Conservation (phyloP, 495 filamentous ascomycete genomes). For the Rhizodiscina lignyota region DNA sequence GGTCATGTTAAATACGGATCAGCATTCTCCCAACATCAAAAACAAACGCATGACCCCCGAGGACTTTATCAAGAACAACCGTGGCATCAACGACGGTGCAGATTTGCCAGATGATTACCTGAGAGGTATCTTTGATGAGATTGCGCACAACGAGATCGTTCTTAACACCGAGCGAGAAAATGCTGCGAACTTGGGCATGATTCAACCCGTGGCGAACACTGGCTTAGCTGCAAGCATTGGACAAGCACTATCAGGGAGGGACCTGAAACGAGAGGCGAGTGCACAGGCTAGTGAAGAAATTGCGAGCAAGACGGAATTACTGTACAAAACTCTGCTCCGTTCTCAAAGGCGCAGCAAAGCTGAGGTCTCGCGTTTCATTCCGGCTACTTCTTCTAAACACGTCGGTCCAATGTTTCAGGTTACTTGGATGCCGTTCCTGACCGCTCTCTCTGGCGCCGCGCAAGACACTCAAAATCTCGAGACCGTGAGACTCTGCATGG, state of each 20-base stretch:
- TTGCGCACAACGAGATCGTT: slow-evolving; percentile 81
- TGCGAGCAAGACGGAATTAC: slow-evolving; percentile 69
- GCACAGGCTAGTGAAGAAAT: slow-evolving; percentile 92
- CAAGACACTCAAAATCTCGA: slow-evolving; percentile 85
- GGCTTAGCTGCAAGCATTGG: slow-evolving; percentile 74
- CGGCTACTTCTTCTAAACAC: slow-evolving; percentile 82
- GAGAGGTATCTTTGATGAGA: slow-evolving; percentile 78
- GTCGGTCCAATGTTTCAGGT: slow-evolving; percentile 98
- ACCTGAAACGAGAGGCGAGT: slow-evolving; percentile 84
- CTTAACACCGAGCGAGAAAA: slow-evolving; percentile 79
- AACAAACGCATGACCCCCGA: slow-evolving; percentile 74
- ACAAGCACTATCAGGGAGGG: slow-evolving; percentile 76
- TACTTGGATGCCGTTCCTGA: slow-evolving; percentile 98
- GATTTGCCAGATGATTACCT: slow-evolving; percentile 91
- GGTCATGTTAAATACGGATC: slow-evolving; percentile 55
- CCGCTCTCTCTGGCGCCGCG: slow-evolving; percentile 75
- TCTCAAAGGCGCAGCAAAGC: slow-evolving; percentile 63
- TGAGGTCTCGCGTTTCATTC: slow-evolving; percentile 62
- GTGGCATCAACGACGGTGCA: slow-evolving; percentile 93
- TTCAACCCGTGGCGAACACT: slow-evolving; percentile 36
- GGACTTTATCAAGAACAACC: slow-evolving; percentile 97
- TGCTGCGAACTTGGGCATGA: slow-evolving; percentile 53
- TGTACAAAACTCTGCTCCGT: slow-evolving; percentile 78
- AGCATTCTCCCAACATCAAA: slow-evolving; percentile 78
- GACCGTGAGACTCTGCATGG: slow-evolving; percentile 79